Evolutionary conservation across 2,329 filamentous ascomycete species (phyloP).

Genomic region (Pyrenophora seminiperda): DNA sequence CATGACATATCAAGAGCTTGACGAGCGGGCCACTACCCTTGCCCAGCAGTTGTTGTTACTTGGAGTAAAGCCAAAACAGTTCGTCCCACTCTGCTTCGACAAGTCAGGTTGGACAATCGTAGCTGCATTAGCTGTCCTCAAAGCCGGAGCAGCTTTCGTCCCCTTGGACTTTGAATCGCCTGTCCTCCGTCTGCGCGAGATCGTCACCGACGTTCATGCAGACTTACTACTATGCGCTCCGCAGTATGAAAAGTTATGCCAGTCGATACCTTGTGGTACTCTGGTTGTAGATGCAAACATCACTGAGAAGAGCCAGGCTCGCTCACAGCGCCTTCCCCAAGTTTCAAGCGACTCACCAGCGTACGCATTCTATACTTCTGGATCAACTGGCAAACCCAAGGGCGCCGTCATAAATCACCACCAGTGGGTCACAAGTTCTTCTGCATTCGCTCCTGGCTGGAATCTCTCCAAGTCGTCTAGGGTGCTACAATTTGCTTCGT

Average conservation of each 20-base stretch:
- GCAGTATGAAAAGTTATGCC: conserved; percentile 30
- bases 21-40: conserved; percentile 32
- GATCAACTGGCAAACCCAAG: conserved; percentile 62
- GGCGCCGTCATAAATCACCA: conserved; percentile 67
- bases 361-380: conserved; percentile 66
- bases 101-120: conserved; percentile 44
- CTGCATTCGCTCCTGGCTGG: conserved; percentile 31
- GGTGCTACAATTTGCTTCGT: conserved; percentile 58
- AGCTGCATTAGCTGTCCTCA: conserved; percentile 46
- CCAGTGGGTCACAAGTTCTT: conserved; percentile 57
- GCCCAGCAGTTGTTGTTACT: conserved; percentile 31
- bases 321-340: conserved; percentile 35
- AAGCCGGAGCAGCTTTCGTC: conserved; percentile 45
- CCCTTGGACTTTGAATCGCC: conserved; percentile 48
- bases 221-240: conserved; percentile 36
- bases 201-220: conserved; percentile 40
- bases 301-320: conserved; percentile 45
- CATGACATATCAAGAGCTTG: conserved; percentile 38
- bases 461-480: conserved; percentile 59
- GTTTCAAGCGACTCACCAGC: conserved; percentile 57
- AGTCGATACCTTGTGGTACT: conserved; percentile 34
- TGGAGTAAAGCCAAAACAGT: conserved; percentile 32
- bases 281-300: conserved; percentile 46
- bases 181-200: conserved; percentile 43
- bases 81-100: conserved; percentile 46